Evolutionary conservation across 2,329 filamentous ascomycete species (phyloP).

Genomic region (Elsinoe fawcettii): DNA sequence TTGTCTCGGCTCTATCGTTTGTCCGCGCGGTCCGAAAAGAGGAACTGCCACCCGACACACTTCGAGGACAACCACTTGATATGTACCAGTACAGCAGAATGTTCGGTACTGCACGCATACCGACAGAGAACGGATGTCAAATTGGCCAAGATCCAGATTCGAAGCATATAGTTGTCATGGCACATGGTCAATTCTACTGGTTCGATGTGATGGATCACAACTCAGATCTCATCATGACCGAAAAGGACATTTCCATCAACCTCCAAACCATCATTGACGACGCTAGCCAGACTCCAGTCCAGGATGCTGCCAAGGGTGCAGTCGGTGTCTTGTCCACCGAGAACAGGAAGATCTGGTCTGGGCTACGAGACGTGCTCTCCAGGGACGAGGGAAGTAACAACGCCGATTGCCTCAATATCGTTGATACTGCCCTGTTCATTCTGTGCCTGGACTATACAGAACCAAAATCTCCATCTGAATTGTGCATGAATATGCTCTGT

Average conservation of each 20-base stretch:
- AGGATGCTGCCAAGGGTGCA: slow-evolving; percentile 90
- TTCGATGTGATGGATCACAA: slow-evolving; percentile 95
- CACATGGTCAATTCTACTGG: slow-evolving; percentile 96
- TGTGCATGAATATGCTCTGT: slow-evolving; percentile 99
- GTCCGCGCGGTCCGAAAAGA: slow-evolving; percentile 88
- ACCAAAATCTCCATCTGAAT: slow-evolving; percentile 66
- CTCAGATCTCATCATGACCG: slow-evolving; percentile 92
- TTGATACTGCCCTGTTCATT: slow-evolving; percentile 88
- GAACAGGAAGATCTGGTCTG: slow-evolving; percentile 93
- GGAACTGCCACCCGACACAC: slow-evolving; percentile 79
- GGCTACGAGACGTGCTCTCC: slow-evolving; percentile 77
- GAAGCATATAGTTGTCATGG: slow-evolving; percentile 87
- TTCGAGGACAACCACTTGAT: slow-evolving; percentile 77
- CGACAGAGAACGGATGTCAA: slow-evolving; percentile 88
- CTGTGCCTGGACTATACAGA: slow-evolving; percentile 91
- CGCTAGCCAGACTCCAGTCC: slow-evolving; percentile 78
- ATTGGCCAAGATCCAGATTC: slow-evolving; percentile 92
- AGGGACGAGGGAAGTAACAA: slow-evolving; percentile 86
- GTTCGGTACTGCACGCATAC: slow-evolving; percentile 89
- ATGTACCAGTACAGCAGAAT: slow-evolving; percentile 98
- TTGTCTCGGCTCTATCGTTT: slow-evolving; percentile 83
- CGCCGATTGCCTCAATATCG: slow-evolving; percentile 87
- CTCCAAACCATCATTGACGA: slow-evolving; percentile 88
- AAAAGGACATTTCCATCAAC: slow-evolving; percentile 86
- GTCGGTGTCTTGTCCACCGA: slow-evolving; percentile 91